Base-by-base conservation (phyloP, 305 asterid genomes). In the Ruellia speciosa region DNA sequence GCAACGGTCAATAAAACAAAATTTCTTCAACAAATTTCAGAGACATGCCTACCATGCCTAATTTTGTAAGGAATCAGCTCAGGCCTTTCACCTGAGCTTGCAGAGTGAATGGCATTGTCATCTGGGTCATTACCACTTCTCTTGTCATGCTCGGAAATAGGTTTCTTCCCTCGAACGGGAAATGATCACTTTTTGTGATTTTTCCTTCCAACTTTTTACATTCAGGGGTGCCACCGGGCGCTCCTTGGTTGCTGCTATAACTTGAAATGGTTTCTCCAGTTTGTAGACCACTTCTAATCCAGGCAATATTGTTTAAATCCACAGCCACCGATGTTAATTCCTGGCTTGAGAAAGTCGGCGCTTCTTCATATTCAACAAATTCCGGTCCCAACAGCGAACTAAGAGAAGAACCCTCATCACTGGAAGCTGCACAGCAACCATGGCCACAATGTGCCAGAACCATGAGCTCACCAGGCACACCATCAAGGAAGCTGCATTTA, bases 341-440 rank as follows among this genome's bases (percentile, higher is more conserved):
- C 6, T 51, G 75, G 54, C 89, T 73, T 13, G 83, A 70, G 34
- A 71, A 53, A 35, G 68, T 58, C 7, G 90, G 87, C 35, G 72
- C 66, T 51, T 90, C 90, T 61, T 83, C 89, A 35, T 77, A 85
- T 0, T 90, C 97, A 18, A 90, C 73, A 56, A 90, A 87, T 60
- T 90, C 95, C 0, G 96, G 89, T 45, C 97, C 97, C 84, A 90
- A 43, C 67, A 90, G 50, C 18, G 97, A 87, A 52, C 66, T 68
- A 24, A 56, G 72, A 51, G 79, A 39, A 62, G 78, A 35, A 28
- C 60, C 49, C 33, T 8, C 37, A 24, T 8, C 11, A 15, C 59
- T 57, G 6, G 80, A 51, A 48, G 65, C 71, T 18, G 70, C 48
- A 60, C 94, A 88, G 73, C 97, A 87, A 19, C 96, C 94, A 54